Evolutionary conservation across 257 asterid genomes (phyloP).

Genomic region (Jasminum sambac): DNA sequence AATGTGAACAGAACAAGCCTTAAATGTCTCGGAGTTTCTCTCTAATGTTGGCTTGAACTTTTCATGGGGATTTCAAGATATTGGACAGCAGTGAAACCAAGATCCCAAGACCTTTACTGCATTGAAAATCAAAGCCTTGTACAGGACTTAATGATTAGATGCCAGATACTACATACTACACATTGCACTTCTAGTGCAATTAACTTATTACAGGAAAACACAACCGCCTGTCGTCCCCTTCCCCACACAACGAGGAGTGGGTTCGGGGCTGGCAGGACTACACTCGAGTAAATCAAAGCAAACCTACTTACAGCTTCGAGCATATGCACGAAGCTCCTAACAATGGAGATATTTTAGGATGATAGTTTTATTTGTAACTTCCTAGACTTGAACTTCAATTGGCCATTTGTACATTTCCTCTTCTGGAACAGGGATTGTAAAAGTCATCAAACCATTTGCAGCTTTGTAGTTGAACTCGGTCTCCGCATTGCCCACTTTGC

Average conservation of each 20-base stretch:
- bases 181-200: neutral
- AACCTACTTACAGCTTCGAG: neutral
- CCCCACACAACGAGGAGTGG: neutral
- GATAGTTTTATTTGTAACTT: constrained; percentile 11
- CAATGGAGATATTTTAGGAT: neutral
- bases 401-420: constrained; percentile 79
- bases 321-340: neutral
- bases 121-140: neutral
- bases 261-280: neutral
- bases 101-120: neutral
- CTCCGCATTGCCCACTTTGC: constrained; percentile 47
- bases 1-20: too few species aligned
- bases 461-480: constrained; percentile 48
- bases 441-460: constrained; percentile 54
- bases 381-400: constrained; percentile 56
- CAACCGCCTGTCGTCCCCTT: neutral
- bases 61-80: neutral
- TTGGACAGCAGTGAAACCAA: neutral
- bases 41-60: too few species aligned
- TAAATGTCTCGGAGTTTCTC: too few species aligned
- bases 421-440: constrained; percentile 47
- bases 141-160: neutral
- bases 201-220: neutral
- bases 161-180: neutral
- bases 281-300: neutral